Evolutionary conservation across 805 yeast genomes (phyloP).

Genomic region (Lachancea quebecensis): DNA sequence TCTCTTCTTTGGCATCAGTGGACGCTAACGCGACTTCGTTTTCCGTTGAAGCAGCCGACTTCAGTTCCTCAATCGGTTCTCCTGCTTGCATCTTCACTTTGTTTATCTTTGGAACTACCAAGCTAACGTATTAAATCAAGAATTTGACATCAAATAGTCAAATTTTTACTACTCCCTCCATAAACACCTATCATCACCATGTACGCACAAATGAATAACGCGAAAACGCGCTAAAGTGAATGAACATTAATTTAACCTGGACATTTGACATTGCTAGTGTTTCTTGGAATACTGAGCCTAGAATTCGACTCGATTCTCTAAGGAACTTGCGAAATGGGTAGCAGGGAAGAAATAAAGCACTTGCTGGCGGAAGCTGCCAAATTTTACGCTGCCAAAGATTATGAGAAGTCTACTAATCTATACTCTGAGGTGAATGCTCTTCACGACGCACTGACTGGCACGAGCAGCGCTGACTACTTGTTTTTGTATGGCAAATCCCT

Average conservation of each 20-base stretch:
- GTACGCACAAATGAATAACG: not conserved
- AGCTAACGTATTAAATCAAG: constrained; percentile 1
- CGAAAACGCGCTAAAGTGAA: not conserved
- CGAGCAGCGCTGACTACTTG: constrained; percentile 67
- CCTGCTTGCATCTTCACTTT: constrained; percentile 5
- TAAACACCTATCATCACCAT: not conserved
- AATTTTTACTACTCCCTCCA: not conserved
- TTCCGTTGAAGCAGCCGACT: not conserved
- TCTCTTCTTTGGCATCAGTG: constrained; percentile 3
- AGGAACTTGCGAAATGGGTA: constrained; percentile 2
- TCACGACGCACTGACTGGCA: constrained; percentile 43
- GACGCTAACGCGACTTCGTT: not conserved
- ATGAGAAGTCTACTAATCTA: constrained; percentile 58
- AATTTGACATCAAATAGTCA: constrained; percentile 1
- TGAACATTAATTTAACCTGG: too few species aligned
- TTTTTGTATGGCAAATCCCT: constrained; percentile 73
- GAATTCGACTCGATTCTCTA: not conserved
- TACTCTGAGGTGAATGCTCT: constrained; percentile 70
- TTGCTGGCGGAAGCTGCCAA: constrained; percentile 57
- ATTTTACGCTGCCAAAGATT: constrained; percentile 56
- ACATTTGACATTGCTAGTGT: too few species aligned
- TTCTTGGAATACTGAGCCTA: too few species aligned
- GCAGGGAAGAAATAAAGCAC: constrained; percentile 37
- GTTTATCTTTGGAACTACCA: not conserved
- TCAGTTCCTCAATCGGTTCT: constrained; percentile 1